Evolutionary conservation across 2,329 filamentous ascomycete genomes (phyloP).

Genomic region (Xylaria sp.): DNA sequence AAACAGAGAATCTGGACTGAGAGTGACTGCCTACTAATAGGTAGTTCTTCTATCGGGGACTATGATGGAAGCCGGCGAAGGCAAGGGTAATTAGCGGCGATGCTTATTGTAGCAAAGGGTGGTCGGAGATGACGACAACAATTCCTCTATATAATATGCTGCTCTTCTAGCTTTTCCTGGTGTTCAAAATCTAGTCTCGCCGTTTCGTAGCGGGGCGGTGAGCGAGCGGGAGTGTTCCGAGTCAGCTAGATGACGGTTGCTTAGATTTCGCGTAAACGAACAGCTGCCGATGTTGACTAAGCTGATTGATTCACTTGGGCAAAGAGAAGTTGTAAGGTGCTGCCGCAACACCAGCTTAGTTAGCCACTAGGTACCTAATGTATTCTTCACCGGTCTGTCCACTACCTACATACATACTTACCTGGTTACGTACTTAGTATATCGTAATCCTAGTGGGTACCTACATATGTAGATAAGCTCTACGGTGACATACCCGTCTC

Average conservation of each 20-base stretch:
- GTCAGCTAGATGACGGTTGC: slow-evolving; percentile 1
- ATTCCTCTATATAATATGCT: background rate
- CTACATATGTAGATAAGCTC: background rate
- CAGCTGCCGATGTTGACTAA: background rate
- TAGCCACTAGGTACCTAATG: background rate
- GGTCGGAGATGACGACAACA: background rate
- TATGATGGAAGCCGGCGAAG: background rate
- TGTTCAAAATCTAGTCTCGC: background rate
- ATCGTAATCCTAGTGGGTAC: background rate
- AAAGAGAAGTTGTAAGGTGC: background rate
- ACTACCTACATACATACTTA: too few relatives aligned
- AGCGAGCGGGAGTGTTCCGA: background rate
- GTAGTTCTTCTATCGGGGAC: background rate
- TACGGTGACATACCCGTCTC: background rate
- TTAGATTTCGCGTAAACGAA: background rate
- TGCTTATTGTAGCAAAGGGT: background rate
- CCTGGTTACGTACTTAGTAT: background rate
- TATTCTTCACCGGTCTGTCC: background rate
- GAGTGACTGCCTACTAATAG: background rate
- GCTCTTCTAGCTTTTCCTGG: background rate
- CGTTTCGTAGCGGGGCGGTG: background rate
- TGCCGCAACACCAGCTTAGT: background rate
- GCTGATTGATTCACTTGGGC: background rate
- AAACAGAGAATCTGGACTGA: background rate
- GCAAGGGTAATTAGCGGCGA: background rate